Percentiles rank a stretch among this genome's conserved stretches.
Evolutionary conservation across 163 green algal genomes (phyloP).

Genomic region (Chlamydomonas reinhardtii): DNA sequence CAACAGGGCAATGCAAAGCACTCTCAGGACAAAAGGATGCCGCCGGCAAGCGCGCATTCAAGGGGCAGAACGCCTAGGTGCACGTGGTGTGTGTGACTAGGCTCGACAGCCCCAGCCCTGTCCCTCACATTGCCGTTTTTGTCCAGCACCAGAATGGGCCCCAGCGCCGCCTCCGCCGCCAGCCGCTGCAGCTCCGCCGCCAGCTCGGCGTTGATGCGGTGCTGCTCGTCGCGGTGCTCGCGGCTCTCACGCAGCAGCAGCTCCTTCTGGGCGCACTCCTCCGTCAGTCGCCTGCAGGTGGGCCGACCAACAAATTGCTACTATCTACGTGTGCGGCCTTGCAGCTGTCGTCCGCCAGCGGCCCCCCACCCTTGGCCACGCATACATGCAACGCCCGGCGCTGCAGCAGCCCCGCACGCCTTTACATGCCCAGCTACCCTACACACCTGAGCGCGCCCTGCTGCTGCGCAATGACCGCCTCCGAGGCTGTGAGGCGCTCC

Average conservation of each 20-base stretch:
- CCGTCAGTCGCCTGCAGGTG: constrained; percentile 10
- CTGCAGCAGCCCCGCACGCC: too few relatives aligned
- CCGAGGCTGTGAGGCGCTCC: constrained; percentile 26
- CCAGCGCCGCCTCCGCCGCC: constrained; percentile 43
- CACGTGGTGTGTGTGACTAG: too few relatives aligned
- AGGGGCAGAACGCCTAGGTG: too few relatives aligned
- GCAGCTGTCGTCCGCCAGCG: too few relatives aligned
- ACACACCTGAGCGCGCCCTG: constrained; percentile 34
- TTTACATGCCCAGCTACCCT: not conserved
- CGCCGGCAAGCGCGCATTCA: not conserved
- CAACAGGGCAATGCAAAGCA: not conserved
- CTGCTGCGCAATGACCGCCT: constrained; percentile 42
- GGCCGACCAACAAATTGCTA: not conserved
- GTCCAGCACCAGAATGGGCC: constrained; percentile 31
- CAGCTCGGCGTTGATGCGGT: constrained; percentile 46
- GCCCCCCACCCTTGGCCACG: too few relatives aligned
- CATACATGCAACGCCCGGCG: too few relatives aligned
- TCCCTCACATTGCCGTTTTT: constrained; percentile 14
- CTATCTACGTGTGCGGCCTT: not conserved
- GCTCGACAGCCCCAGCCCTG: too few relatives aligned
- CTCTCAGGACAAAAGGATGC: not conserved
- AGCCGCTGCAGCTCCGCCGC: constrained; percentile 38
- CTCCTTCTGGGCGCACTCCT: constrained; percentile 14
- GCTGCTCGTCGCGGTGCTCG: constrained; percentile 39
- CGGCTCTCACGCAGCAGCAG: constrained; percentile 18